A percentile compares a stretch with the other conserved stretches of the same genome.
Evolutionary conservation across 202 grass and related monocot genomes (phyloP).

Genomic region (Schoenoplectus triqueter): DNA sequence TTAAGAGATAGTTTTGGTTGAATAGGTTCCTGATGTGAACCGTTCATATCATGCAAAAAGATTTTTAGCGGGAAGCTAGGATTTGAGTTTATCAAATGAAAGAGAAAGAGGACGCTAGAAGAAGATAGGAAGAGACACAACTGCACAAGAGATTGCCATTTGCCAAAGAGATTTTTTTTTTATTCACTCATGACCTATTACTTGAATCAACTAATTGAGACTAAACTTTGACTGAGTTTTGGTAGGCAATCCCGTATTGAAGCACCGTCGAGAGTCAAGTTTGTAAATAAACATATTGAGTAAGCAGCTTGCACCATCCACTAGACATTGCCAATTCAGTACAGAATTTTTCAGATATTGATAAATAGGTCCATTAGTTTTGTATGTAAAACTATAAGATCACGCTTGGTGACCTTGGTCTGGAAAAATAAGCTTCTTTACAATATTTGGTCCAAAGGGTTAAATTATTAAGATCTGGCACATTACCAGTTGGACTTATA

Average conservation of each 20-base stretch:
- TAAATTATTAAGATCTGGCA: not conserved
- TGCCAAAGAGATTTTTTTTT: not conserved
- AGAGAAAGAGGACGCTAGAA: not conserved
- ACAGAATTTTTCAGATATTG: not conserved
- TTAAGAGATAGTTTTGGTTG: not conserved
- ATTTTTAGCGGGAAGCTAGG: not conserved
- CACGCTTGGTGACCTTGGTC: not conserved
- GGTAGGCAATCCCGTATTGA: not conserved
- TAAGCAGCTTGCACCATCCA: not conserved
- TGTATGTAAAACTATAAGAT: not conserved
- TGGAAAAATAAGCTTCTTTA: not conserved
- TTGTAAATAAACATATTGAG: conserved; percentile 8
- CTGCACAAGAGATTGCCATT: not conserved
- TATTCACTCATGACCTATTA: not conserved
- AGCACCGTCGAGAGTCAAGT: not conserved
- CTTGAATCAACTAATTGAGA: not conserved
- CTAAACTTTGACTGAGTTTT: conserved; percentile 5
- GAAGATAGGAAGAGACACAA: not conserved
- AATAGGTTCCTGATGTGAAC: not conserved
- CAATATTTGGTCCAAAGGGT: conserved; percentile 3
- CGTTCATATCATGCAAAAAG: not conserved
- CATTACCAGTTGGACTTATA: not conserved
- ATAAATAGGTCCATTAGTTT: not conserved
- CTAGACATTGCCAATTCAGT: not conserved
- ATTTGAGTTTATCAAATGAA: not conserved